These are phyloP conservation scores for Colletotrichum caudatum DNA, from an alignment of 2,329 filamentous ascomycete species.

Conservation along the genomic window DNA sequence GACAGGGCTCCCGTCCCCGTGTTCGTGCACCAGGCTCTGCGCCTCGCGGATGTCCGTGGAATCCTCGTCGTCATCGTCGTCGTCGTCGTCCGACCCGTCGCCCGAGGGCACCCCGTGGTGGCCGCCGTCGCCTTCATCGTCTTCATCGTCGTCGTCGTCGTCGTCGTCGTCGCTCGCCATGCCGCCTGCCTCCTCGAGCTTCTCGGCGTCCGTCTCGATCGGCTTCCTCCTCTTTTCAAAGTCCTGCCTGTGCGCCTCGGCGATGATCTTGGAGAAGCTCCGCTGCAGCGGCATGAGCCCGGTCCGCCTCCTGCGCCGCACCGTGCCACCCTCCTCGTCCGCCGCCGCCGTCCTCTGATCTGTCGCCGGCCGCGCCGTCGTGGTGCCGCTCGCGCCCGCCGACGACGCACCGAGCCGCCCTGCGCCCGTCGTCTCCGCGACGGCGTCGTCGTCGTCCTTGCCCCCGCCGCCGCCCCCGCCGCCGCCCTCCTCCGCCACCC, in stretches of 20 bases:
- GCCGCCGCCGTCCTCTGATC: slow-evolving; percentile 45
- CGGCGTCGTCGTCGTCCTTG: slow-evolving; percentile 5
- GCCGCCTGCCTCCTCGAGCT: slow-evolving; percentile 45
- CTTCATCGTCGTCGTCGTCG: slow-evolving; percentile 48
- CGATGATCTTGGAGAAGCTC: slow-evolving; percentile 73
- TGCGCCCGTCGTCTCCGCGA: slow-evolving; percentile 24
- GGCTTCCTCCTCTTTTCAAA: slow-evolving; percentile 81
- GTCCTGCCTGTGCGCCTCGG: slow-evolving; percentile 88
- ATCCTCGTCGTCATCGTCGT: slow-evolving; percentile 25
- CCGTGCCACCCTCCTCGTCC: slow-evolving; percentile 38
- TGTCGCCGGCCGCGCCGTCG: slow-evolving; percentile 24
- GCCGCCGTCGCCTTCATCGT: no score
- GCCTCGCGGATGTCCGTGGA: slow-evolving; percentile 48
- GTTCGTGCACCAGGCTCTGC: slow-evolving; percentile 37
- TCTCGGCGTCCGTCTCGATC: slow-evolving; percentile 36
- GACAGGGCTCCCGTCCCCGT: slow-evolving; percentile 36
- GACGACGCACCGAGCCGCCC: slow-evolving; percentile 7
- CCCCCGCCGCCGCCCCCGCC: background rate
- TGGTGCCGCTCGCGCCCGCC: slow-evolving; percentile 1
- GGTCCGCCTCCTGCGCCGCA: slow-evolving; percentile 45
- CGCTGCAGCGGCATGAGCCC: slow-evolving; percentile 45
- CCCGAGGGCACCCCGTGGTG: slow-evolving; percentile 47
- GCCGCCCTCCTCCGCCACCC: background rate
- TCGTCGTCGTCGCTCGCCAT: slow-evolving; percentile 46
- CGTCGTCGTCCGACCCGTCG: slow-evolving; percentile 11